These are phyloP conservation scores for Panicum hallii DNA, from an alignment of 202 grass and related monocot species.

Conservation along the genomic window DNA sequence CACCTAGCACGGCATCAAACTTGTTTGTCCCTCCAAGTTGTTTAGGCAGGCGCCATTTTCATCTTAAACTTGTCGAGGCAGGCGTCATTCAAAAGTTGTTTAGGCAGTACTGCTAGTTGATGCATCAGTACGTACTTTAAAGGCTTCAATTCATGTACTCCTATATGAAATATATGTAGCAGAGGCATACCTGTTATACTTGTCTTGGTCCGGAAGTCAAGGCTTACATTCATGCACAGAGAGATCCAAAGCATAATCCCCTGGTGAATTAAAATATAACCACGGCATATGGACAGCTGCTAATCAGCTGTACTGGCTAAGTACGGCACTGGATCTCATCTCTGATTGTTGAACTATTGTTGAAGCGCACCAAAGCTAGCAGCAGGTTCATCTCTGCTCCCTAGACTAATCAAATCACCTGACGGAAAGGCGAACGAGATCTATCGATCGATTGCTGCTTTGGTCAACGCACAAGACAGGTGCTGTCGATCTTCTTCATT, in stretches of 20 bases:
- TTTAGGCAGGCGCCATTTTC: too few relatives aligned
- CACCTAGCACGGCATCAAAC: too few relatives aligned
- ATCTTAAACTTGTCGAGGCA: too few relatives aligned
- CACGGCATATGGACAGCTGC: neutral
- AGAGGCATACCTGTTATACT: neutral
- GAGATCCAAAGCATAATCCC: neutral
- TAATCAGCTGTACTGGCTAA: neutral
- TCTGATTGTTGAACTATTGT: neutral
- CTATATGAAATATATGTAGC: too few relatives aligned
- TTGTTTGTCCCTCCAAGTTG: too few relatives aligned
- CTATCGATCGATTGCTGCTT: neutral
- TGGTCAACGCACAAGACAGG: neutral
- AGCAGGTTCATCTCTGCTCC: neutral
- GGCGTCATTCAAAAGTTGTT: neutral
- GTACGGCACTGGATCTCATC: neutral
- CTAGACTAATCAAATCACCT: neutral
- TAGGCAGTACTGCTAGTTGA: neutral
- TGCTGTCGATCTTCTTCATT: neutral
- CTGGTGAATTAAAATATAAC: neutral
- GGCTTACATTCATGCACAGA: neutral
- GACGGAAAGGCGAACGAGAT: neutral
- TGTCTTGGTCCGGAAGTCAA: neutral
- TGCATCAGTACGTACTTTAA: neutral
- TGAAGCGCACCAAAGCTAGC: neutral
- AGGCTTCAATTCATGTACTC: neutral